These are phyloP conservation scores for Phytophthora multivora DNA, from an alignment of 352 stramenopile species.

Conservation along the genomic window DNA sequence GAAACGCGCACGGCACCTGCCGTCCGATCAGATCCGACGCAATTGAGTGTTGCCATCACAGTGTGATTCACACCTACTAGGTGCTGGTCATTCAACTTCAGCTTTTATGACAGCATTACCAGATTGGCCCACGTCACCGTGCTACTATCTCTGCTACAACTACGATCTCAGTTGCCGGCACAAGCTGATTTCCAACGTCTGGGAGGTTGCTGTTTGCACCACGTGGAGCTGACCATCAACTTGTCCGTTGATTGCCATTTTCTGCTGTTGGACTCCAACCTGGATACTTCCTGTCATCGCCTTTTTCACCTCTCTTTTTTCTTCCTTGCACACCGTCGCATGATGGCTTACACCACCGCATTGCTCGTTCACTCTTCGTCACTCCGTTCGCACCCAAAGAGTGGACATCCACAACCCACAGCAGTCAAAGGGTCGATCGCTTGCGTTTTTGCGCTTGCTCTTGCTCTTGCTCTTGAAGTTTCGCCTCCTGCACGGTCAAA, in stretches of 20 bases:
- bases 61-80: too few species aligned
- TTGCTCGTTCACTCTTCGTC: conserved; percentile 2
- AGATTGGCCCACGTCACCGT: conserved; percentile 24
- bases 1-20: conserved; percentile 6
- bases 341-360: background rate
- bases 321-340: background rate
- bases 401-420: conserved; percentile 13
- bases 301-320: conserved; percentile 3
- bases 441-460: conserved; percentile 1
- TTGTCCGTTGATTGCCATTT: conserved; percentile 4
- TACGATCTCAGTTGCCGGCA: conserved; percentile 22
- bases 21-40: conserved; percentile 18
- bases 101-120: conserved; percentile 34
- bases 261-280: conserved; percentile 1
- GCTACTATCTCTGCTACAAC: conserved; percentile 13
- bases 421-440: background rate
- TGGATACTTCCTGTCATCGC: background rate
- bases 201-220: conserved; percentile 3
- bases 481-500: too few species aligned
- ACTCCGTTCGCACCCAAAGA: background rate
- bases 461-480: background rate
- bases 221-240: background rate
- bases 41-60: conserved; percentile 12
- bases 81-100: conserved; percentile 24
- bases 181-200: conserved; percentile 4